These are phyloP conservation scores for Verticillium alfalfae DNA, from an alignment of 2,329 filamentous ascomycete species.

Conservation along the genomic window DNA sequence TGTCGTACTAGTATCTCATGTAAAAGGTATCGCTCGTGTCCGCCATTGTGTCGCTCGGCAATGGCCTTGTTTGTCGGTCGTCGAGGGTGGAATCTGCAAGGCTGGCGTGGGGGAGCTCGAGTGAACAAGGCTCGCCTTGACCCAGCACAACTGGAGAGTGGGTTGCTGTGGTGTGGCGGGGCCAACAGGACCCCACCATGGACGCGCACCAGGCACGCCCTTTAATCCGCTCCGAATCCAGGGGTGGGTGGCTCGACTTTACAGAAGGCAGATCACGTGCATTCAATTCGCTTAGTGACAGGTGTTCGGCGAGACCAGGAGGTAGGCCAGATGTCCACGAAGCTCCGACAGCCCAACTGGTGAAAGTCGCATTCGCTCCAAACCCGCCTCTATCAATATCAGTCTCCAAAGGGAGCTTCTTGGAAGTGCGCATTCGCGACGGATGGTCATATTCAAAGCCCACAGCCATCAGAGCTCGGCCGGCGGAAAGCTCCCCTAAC, in stretches of 20 bases:
- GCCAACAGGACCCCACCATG: neutral
- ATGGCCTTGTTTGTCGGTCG: slow-evolving; percentile 7
- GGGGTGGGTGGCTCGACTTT: neutral
- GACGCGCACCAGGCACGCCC: neutral
- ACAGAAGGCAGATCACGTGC: slow-evolving; percentile 21
- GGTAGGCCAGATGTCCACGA: slow-evolving; percentile 30
- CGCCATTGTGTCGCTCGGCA: slow-evolving; percentile 45
- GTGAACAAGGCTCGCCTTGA: neutral
- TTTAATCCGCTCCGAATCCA: neutral
- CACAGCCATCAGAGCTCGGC: neutral
- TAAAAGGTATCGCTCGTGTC: slow-evolving; percentile 81
- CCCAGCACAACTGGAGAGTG: neutral
- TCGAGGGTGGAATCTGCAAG: slow-evolving; percentile 5
- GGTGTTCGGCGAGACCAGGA: slow-evolving; percentile 27
- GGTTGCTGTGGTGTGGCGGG: neutral
- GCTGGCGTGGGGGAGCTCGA: slow-evolving; percentile 5
- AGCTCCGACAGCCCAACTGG: slow-evolving; percentile 16
- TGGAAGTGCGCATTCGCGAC: slow-evolving; percentile 7
- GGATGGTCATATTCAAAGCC: slow-evolving; percentile 3
- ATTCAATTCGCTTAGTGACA: slow-evolving; percentile 28
- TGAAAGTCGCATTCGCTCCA: slow-evolving; percentile 2
- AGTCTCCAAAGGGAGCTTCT: neutral
- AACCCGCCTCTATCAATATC: neutral
- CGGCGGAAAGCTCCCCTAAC: slow-evolving; percentile 3
- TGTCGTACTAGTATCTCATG: slow-evolving; percentile 87